Base-by-base conservation (phyloP, 352 stramenopile genomes). In the Phytophthora hibernalis region DNA sequence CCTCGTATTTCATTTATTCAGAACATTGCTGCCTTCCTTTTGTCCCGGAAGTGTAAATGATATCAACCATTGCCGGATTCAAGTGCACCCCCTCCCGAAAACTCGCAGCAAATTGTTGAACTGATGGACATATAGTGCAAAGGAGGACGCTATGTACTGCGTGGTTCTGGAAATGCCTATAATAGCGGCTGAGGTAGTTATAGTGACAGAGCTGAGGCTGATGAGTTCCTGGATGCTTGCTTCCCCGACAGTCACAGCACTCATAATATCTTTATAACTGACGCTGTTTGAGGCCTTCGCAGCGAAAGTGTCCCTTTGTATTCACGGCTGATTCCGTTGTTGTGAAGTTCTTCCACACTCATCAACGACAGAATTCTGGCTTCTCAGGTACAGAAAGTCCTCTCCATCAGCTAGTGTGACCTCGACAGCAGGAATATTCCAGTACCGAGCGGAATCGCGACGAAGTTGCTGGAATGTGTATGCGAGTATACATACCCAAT, bases 401-500 rank as follows among this genome's bases (percentile, higher is more conserved):
- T 90, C 83, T 18, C 65, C 64, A 31, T 94, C 86, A 3, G 69
- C 72, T 30, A 94, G 43, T 5, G 67, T 76, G 5, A 87, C 80
- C 21, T 87, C 71, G 0, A 44, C 28, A 3, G 74, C 44, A 22
- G 76, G 70, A 9, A 92, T 61, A 51, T 85, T 87, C 82, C 82
- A 94, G 57, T 92, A 94, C 24, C 79, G 76, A 38, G 82, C 81
- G 3, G 84, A 79, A 51, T 94, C 86, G 2, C 72, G 74, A 5
- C 84, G 83, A 5, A 94, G 72, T 58, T 92, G 84, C 54, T 89
- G 76, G 54, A 94, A 94, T 1, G 80, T 94, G 57, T 92, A 92
- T n/a, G n/a, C n/a, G n/a, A n/a, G n/a, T n/a, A n/a, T n/a, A n/a
- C n/a, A n/a, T n/a, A n/a, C n/a, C n/a, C n/a, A n/a, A n/a, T n/a